Evolutionary conservation across 495 filamentous ascomycete genomes (phyloP).

Genomic region (Podospora fimiseda): DNA sequence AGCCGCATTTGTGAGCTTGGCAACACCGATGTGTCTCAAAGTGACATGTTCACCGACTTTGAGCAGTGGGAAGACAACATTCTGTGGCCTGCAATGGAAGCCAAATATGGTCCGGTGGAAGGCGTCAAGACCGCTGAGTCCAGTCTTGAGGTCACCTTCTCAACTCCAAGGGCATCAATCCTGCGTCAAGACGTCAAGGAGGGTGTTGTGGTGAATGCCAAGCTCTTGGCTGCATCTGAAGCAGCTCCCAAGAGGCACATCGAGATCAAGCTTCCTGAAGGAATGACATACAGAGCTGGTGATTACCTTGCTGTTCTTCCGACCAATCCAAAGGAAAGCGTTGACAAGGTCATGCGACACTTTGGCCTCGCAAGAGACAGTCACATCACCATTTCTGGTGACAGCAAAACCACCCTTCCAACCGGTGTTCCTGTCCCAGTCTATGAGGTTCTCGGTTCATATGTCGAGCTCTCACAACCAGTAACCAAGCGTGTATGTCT

Average conservation of each 20-base stretch:
- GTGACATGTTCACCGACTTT: conserved; percentile 64
- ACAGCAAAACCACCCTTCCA: conserved; percentile 50
- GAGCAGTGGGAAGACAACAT: conserved; percentile 61
- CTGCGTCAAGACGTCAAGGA: conserved; percentile 62
- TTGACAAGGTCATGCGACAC: conserved; percentile 46
- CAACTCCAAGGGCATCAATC: conserved; percentile 51
- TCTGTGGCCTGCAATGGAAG: conserved; percentile 60
- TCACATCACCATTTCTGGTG: conserved; percentile 38
- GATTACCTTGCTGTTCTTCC: conserved; percentile 74
- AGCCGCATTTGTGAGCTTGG: conserved; percentile 50
- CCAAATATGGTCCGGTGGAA: conserved; percentile 34
- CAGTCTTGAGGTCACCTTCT: conserved; percentile 51
- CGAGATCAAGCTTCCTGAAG: conserved; percentile 57
- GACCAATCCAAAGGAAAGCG: conserved; percentile 54
- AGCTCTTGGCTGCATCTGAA: conserved; percentile 47
- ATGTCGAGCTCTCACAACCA: conserved; percentile 66
- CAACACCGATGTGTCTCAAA: conserved; percentile 53
- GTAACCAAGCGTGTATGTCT: conserved; percentile 49
- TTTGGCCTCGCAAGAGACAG: conserved; percentile 59
- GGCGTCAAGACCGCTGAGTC: conserved; percentile 13
- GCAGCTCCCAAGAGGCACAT: conserved; percentile 60
- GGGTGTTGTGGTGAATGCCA: conserved; percentile 51
- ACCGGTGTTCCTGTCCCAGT: conserved; percentile 53
- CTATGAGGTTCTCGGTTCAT: conserved; percentile 56
- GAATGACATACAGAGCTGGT: conserved; percentile 61